Percentiles rank a stretch among this genome's conserved stretches.
phyloP scores from a whole-genome alignment of 345 rosid genomes.

The Populus tremula region DNA sequence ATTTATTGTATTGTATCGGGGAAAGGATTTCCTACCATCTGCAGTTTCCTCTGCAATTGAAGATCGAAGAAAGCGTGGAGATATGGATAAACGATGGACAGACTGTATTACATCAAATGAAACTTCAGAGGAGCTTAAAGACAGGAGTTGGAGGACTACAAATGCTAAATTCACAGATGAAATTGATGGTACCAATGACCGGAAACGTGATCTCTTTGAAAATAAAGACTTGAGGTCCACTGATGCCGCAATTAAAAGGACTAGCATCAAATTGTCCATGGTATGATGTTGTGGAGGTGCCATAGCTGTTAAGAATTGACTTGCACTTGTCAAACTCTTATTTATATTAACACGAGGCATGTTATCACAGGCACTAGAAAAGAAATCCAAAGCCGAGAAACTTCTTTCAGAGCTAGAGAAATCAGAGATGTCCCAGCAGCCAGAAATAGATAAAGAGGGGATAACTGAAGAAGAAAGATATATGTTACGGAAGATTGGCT shows the following conservation, averaged over 20 bases:
- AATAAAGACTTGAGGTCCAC: slow-evolving; percentile 36
- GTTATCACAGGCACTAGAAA: slow-evolving; percentile 63
- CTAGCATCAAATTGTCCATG: slow-evolving; percentile 62
- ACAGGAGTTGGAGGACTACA: neutral
- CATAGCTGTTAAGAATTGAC: slow-evolving; percentile 1
- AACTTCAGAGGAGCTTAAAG: slow-evolving; percentile 23
- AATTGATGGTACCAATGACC: slow-evolving; percentile 20
- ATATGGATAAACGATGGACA: slow-evolving; percentile 30
- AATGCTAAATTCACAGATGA: slow-evolving; percentile 22
- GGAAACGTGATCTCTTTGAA: slow-evolving; percentile 19
- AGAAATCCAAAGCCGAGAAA: slow-evolving; percentile 78
- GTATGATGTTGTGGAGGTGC: slow-evolving; percentile 41
- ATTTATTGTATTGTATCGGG: slow-evolving; percentile 78
- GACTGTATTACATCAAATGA: slow-evolving; percentile 20
- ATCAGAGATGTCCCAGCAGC: slow-evolving; percentile 43
- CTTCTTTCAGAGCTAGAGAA: slow-evolving; percentile 58
- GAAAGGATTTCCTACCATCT: slow-evolving; percentile 90
- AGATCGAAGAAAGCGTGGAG: slow-evolving; percentile 58
- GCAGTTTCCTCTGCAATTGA: slow-evolving; percentile 83
- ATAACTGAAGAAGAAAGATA: slow-evolving; percentile 85
- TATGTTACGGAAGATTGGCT: slow-evolving; percentile 87
- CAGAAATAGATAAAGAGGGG: slow-evolving; percentile 71
- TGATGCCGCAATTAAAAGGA: slow-evolving; percentile 54
- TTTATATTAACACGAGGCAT: slow-evolving; percentile 11
- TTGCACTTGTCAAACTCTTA: slow-evolving; percentile 13